Percentiles rank a stretch among this genome's conserved stretches.
These are phyloP conservation scores for Sporobolus alterniflorus DNA, from an alignment of 202 grass and related monocot genomes.

Conservation along the genomic window DNA sequence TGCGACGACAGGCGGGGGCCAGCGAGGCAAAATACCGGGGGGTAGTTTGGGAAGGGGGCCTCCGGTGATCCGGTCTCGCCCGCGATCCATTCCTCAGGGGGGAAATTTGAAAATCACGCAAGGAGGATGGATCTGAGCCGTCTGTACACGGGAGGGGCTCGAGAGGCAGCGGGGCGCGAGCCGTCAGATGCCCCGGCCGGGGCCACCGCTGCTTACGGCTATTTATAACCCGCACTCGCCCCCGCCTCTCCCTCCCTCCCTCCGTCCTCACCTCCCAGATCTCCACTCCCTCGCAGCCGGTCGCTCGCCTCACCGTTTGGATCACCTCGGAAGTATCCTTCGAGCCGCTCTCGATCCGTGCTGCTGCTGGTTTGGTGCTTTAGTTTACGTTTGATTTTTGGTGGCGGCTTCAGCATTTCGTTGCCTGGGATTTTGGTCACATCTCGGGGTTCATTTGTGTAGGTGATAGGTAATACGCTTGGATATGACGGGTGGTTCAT, in stretches of 20 bases:
- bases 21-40: not conserved
- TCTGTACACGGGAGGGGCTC: not conserved
- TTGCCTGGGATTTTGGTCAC: not conserved
- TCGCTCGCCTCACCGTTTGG: not conserved
- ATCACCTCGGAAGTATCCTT: conserved; percentile 29
- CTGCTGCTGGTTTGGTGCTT: not conserved
- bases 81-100: not conserved
- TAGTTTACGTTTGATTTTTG: not conserved
- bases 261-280: not conserved
- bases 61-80: not conserved
- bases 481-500: not conserved
- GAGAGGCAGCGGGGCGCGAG: not conserved
- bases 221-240: conserved; percentile 38
- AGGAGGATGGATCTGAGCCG: conserved; percentile 9
- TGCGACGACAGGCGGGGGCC: conserved; percentile 8
- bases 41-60: conserved; percentile 20
- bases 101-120: conserved; percentile 30
- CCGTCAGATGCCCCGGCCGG: not conserved
- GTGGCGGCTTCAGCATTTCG: not conserved
- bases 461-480: not conserved
- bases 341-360: not conserved
- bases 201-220: conserved; percentile 18
- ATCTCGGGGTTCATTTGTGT: not conserved
- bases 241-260: conserved; percentile 9
- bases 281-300: not conserved